These are phyloP conservation scores for Kandelia obovata DNA, from an alignment of 345 rosid genomes.

Conservation along the genomic window DNA sequence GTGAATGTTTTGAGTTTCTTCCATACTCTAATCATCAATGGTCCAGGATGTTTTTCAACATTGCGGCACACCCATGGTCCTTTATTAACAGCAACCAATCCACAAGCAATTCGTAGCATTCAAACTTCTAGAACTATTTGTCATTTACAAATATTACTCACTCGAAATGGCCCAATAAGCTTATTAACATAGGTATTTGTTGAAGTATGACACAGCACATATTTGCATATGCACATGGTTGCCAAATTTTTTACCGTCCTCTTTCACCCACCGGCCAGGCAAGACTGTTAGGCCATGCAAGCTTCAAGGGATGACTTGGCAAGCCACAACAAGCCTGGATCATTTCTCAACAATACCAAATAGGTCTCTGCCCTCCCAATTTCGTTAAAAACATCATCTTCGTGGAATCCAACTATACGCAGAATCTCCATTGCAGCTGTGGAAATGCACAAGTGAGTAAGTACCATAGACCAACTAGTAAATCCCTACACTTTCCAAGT, in stretches of 20 bases:
- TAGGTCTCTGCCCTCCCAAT: slow-evolving; percentile 57
- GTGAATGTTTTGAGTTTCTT: too few species aligned
- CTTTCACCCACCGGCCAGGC: neutral
- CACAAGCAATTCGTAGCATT: too few species aligned
- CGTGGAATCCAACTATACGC: slow-evolving; percentile 62
- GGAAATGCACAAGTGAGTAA: slow-evolving; percentile 17
- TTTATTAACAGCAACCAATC: too few species aligned
- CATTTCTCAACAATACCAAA: slow-evolving; percentile 75
- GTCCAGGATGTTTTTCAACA: too few species aligned
- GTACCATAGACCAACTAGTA: neutral
- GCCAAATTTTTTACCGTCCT: neutral
- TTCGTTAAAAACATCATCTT: slow-evolving; percentile 49
- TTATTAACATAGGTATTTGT: too few species aligned
- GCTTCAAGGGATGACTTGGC: slow-evolving; percentile 76
- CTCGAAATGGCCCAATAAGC: too few species aligned
- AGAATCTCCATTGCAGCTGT: slow-evolving; percentile 92
- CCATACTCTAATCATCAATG: too few species aligned
- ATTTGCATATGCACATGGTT: too few species aligned
- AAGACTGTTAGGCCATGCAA: slow-evolving; percentile 34
- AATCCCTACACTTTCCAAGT: neutral
- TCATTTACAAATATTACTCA: too few species aligned
- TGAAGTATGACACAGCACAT: too few species aligned
- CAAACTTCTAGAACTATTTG: too few species aligned
- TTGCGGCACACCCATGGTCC: too few species aligned
- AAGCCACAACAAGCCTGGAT: slow-evolving; percentile 90